A percentile compares a stretch with the other conserved stretches of the same genome.
Conservation (phyloP, 805 yeast genomes). For the Komagataella kurtzmanii region DNA sequence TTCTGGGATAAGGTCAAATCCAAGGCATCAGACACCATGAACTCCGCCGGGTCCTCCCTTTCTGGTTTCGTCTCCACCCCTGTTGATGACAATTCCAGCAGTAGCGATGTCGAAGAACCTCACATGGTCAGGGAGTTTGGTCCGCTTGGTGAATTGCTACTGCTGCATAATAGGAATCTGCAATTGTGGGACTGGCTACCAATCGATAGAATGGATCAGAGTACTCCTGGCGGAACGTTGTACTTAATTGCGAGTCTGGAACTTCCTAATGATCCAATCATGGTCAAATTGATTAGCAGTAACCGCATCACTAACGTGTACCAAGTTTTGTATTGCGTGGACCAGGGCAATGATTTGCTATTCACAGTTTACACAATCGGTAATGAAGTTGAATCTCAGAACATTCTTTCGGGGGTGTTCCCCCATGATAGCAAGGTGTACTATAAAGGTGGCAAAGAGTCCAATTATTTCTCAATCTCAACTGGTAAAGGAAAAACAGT, state of each 20-base stretch:
- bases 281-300: slow-evolving; percentile 8
- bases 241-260: slow-evolving; percentile 13
- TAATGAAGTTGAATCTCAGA: slow-evolving; percentile 5
- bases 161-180: slow-evolving; percentile 13
- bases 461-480: slow-evolving; percentile 11
- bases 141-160: slow-evolving; percentile 21
- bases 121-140: slow-evolving; percentile 17
- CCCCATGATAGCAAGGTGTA: slow-evolving; percentile 12
- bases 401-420: slow-evolving; percentile 15
- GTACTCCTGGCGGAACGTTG: slow-evolving; percentile 8
- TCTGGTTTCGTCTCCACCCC: background rate
- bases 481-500: slow-evolving; percentile 16
- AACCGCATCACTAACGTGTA: slow-evolving; percentile 3
- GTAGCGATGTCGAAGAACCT: background rate
- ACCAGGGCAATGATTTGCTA: slow-evolving; percentile 2
- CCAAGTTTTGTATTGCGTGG: slow-evolving; percentile 3
- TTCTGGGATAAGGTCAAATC: slow-evolving; percentile 1
- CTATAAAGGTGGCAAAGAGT: slow-evolving; percentile 6
- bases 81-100: background rate
- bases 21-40: background rate
- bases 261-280: slow-evolving; percentile 8
- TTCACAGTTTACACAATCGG: slow-evolving; percentile 2
- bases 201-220: background rate
- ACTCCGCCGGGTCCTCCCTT: background rate
- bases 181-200: slow-evolving; percentile 29